phyloP scores from a whole-genome alignment of 164 flowering plant genomes.

The Vitis rupestris region DNA sequence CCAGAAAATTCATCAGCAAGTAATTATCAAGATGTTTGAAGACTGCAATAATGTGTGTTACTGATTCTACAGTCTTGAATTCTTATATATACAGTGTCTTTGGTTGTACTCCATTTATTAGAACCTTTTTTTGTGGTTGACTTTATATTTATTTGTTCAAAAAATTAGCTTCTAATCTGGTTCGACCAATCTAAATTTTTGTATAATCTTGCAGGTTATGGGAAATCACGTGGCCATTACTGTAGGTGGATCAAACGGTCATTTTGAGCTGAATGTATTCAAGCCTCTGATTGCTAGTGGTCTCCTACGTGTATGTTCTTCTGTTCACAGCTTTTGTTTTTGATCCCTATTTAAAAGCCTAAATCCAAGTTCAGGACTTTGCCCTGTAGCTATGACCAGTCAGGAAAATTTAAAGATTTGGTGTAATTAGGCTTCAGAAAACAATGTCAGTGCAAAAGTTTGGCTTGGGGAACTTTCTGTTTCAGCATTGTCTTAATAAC shows the following conservation, averaged over 20 bases:
- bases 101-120: too few relatives aligned
- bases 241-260: conserved; percentile 96
- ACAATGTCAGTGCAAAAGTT: too few relatives aligned
- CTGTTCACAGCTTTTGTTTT: not conserved
- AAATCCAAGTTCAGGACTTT: too few relatives aligned
- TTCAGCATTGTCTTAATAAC: too few relatives aligned
- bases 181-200: not conserved
- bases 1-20: not conserved
- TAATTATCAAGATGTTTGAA: not conserved
- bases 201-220: conserved; percentile 64
- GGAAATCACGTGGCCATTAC: conserved; percentile 96
- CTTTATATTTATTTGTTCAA: not conserved
- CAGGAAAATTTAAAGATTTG: too few relatives aligned
- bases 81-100: too few relatives aligned
- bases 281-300: conserved; percentile 93
- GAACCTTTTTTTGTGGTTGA: too few relatives aligned
- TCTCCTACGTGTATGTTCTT: conserved; percentile 70
- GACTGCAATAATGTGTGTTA: too few relatives aligned
- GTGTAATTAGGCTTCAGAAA: too few relatives aligned
- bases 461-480: too few relatives aligned
- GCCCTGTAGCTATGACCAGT: too few relatives aligned
- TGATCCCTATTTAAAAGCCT: not conserved
- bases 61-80: too few relatives aligned
- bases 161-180: not conserved
- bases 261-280: conserved; percentile 94